Percentiles rank a stretch among this genome's conserved stretches.
Conservation (phyloP, 441 rosid species). For the Brassica hybrid region DNA sequence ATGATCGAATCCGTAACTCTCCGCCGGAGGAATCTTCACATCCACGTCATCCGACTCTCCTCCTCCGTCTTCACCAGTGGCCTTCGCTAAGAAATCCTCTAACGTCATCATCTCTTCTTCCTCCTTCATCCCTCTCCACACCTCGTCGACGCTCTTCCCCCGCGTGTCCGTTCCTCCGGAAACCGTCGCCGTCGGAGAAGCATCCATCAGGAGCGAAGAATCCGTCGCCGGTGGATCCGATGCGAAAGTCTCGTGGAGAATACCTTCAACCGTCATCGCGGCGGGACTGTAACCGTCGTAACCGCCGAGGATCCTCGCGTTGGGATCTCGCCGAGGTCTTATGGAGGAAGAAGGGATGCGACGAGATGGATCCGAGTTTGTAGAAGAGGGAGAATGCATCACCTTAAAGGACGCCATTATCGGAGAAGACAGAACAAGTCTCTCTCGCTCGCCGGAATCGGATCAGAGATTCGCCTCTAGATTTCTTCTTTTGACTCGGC, state of each 20-base stretch:
- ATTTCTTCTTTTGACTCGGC: conserved; percentile 37
- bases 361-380: conserved; percentile 62
- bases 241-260: conserved; percentile 35
- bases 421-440: background rate
- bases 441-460: conserved; percentile 35
- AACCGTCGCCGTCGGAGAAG: conserved; percentile 26
- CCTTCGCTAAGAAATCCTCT: conserved; percentile 83
- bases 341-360: conserved; percentile 47
- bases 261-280: conserved; percentile 60
- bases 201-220: conserved; percentile 38
- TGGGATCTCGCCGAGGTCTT: conserved; percentile 31
- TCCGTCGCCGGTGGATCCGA: conserved; percentile 50
- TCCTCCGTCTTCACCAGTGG: conserved; percentile 53
- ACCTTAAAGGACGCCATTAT: conserved; percentile 69
- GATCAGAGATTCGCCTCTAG: conserved; percentile 23
- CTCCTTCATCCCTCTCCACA: conserved; percentile 79
- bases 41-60: conserved; percentile 46
- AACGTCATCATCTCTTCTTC: conserved; percentile 72
- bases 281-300: conserved; percentile 46
- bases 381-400: conserved; percentile 60
- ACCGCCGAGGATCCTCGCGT: conserved; percentile 1
- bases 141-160: conserved; percentile 76
- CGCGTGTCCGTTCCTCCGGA: conserved; percentile 19
- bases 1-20: conserved; percentile 56
- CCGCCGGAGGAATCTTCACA: too few relatives aligned